Conservation (phyloP, 208 protist species). For the Lotmaria passim region DNA sequence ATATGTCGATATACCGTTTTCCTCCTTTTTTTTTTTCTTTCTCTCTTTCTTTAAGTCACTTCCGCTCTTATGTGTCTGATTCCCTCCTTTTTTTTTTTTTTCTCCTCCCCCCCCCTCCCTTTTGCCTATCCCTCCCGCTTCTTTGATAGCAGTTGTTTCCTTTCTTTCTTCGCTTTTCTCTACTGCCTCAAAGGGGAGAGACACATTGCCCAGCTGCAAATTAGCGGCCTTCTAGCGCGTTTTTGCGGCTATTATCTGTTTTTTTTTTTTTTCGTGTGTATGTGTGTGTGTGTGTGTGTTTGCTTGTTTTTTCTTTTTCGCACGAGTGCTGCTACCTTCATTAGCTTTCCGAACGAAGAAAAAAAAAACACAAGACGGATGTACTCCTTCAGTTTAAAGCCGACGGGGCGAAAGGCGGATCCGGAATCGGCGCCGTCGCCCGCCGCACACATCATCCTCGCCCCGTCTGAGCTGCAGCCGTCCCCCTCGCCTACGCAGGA, state of each 20-base stretch:
- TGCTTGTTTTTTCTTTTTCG: too few species aligned
- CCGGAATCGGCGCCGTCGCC: constrained; percentile 4
- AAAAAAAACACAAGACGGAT: not conserved
- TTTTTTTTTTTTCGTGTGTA: constrained; percentile 4
- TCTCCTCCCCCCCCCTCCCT: too few species aligned
- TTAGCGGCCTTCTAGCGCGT: not conserved
- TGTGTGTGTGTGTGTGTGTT: not conserved
- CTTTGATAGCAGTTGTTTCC: too few species aligned
- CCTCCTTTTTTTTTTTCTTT: too few species aligned
- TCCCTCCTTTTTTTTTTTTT: too few species aligned
- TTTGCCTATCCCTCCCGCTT: too few species aligned
- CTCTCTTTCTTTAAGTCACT: too few species aligned
- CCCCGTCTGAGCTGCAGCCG: constrained; percentile 1
- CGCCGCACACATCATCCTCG: constrained; percentile 6
- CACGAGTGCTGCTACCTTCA: not conserved
- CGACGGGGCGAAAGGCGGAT: constrained; percentile 9
- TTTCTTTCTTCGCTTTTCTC: too few species aligned
- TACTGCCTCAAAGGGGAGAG: too few species aligned
- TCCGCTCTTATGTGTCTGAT: too few species aligned
- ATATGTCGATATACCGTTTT: too few species aligned
- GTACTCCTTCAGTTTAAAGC: constrained; percentile 25
- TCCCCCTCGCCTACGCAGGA: not conserved
- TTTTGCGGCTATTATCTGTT: not conserved
- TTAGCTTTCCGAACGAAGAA: not conserved
- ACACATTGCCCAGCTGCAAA: too few species aligned